Evolutionary conservation across 2,329 filamentous ascomycete species (phyloP).

Genomic region (Ascochyta pisi): DNA sequence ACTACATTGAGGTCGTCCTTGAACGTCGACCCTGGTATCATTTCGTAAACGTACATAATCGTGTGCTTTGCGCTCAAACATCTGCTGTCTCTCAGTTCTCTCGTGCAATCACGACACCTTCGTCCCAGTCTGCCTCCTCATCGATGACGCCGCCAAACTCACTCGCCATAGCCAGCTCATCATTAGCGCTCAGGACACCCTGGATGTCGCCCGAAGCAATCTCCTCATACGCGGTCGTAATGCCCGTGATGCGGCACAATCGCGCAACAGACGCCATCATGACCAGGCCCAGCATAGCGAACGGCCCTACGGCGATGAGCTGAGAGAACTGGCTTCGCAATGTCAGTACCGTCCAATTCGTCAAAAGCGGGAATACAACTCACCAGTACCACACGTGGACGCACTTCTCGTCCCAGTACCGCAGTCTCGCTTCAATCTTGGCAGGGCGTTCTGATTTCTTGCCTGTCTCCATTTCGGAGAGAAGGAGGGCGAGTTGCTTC

Average conservation of each 20-base stretch:
- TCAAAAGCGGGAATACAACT: slow-evolving; percentile 14
- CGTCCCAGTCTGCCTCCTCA: slow-evolving; percentile 41
- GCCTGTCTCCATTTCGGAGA: slow-evolving; percentile 37
- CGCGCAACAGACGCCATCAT: slow-evolving; percentile 53
- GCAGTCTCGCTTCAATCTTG: slow-evolving; percentile 41
- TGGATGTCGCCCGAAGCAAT: slow-evolving; percentile 52
- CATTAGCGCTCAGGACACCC: slow-evolving; percentile 52
- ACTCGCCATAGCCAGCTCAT: slow-evolving; percentile 47
- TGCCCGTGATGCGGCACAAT: slow-evolving; percentile 50
- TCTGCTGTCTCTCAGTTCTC: slow-evolving; percentile 21
- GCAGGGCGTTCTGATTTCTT: slow-evolving; percentile 28
- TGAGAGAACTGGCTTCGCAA: slow-evolving; percentile 51
- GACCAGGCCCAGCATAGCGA: slow-evolving; percentile 54
- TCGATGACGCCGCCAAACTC: slow-evolving; percentile 39
- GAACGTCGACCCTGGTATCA: slow-evolving; percentile 8
- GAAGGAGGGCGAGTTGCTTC: slow-evolving; percentile 66
- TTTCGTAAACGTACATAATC: background rate
- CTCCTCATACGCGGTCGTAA: slow-evolving; percentile 52
- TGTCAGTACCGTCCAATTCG: slow-evolving; percentile 7
- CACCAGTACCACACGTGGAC: slow-evolving; percentile 49
- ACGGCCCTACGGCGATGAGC: slow-evolving; percentile 54
- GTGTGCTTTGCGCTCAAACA: background rate
- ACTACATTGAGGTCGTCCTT: background rate
- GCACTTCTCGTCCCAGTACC: slow-evolving; percentile 49
- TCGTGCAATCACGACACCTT: slow-evolving; percentile 32